A percentile compares a stretch with the other conserved stretches of the same genome.
These are phyloP conservation scores for Angomonas ambiguus DNA, from an alignment of 208 protist species.

Conservation along the genomic window DNA sequence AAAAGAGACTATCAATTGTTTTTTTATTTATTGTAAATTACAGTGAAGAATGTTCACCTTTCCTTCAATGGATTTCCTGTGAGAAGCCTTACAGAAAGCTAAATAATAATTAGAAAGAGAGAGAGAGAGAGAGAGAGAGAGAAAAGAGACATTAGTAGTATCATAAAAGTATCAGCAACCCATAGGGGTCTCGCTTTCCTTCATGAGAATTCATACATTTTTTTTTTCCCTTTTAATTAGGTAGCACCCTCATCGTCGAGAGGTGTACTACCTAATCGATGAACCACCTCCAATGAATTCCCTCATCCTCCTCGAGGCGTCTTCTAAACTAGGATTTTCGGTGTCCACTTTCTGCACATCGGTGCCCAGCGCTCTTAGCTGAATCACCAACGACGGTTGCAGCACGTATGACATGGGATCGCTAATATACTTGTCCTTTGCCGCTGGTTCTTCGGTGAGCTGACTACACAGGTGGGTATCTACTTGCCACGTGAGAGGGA, in stretches of 20 bases:
- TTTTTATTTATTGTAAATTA: not conserved
- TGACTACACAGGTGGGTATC: constrained; percentile 86
- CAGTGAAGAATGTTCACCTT: not conserved
- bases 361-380: constrained; percentile 82
- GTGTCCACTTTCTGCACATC: constrained; percentile 82
- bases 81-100: not conserved
- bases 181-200: no score
- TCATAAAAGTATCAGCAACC: no score
- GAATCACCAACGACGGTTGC: constrained; percentile 84
- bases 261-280: constrained; percentile 60
- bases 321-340: constrained; percentile 71
- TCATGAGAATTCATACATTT: no score
- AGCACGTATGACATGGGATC: constrained; percentile 89
- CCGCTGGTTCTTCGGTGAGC: constrained; percentile 44
- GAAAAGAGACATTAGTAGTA: constrained; percentile 7
- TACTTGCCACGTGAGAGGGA: constrained; percentile 89
- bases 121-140: constrained; percentile 11
- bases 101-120: not conserved
- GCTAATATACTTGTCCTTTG: constrained; percentile 72
- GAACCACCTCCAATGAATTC: constrained; percentile 87
- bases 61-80: not conserved
- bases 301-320: constrained; percentile 82
- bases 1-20: not conserved
- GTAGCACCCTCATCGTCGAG: no score
- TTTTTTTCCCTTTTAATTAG: no score